Base-by-base conservation (phyloP, 139 green algal genomes). In the Yamagishiella unicocca region DNA sequence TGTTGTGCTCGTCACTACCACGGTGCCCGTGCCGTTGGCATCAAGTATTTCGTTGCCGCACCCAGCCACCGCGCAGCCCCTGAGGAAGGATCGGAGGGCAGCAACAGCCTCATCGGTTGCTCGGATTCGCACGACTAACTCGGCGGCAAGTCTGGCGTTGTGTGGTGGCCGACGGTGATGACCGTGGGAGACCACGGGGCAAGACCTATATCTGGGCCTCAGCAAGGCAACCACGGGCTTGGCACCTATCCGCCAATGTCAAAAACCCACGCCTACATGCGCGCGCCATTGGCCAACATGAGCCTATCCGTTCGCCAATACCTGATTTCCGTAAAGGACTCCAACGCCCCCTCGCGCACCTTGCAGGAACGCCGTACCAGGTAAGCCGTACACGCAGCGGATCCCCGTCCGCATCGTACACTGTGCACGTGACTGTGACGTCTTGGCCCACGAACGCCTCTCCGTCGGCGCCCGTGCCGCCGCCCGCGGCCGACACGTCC, bases 321-420 rank as follows among this genome's bases (percentile, higher is more conserved):
- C n/a, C n/a, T n/a, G n/a, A n/a, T n/a, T n/a, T n/a, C n/a, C n/a
- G n/a, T n/a, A n/a, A n/a, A n/a, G n/a, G n/a, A n/a, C n/a, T n/a
- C n/a, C n/a, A n/a, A 12, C 50, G 17, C 50, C 50, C 50, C 14
- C 50, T 17, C 50, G 17, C 67, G 43, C 35, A 87, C 82, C 37
- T 82, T 4, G 88, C 42, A 38, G 79, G 35, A 27, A 87, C 86
- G 54, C 89, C 89, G 87, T 73, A 92, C 37, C 79, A 84, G 2
- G 64, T 87, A 2, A 92, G n/a, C 12, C 86, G 74, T n/a, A 91
- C 22, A 4, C 68, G 68, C 78, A 90, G 37, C 6, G 38, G 1
- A 40, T 90, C 86, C 2, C 71, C 73, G 53, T 90, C 79, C 21
- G 27, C 55, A 40, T 90, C 86, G 2, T 21, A 6, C 45, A 86